These are phyloP conservation scores for Stylosanthes scabra DNA, from an alignment of 331 rosid genomes.

Conservation along the genomic window DNA sequence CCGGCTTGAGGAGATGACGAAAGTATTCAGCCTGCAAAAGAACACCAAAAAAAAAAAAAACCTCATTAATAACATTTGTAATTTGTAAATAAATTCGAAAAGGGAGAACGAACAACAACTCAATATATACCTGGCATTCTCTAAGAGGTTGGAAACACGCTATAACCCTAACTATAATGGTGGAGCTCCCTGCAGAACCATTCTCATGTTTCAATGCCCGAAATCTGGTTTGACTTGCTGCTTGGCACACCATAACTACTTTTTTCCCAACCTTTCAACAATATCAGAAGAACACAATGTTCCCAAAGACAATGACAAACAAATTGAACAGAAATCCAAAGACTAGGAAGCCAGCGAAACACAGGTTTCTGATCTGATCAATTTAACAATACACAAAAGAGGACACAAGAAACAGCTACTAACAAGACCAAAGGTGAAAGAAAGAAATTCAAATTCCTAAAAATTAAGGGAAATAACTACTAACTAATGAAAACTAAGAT, in stretches of 20 bases:
- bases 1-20: conserved; percentile 97
- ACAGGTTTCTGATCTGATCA: conserved; percentile 7
- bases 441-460: background rate
- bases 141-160: conserved; percentile 98
- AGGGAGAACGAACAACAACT: background rate
- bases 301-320: conserved; percentile 38
- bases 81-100: background rate
- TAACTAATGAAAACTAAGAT: conserved; percentile 10
- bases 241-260: conserved; percentile 99
- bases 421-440: background rate
- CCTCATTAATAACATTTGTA: background rate
- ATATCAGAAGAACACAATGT: conserved; percentile 47
- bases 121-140: conserved; percentile 89
- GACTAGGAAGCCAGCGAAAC: conserved; percentile 30
- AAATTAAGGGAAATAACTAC: background rate
- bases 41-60: conserved; percentile 17
- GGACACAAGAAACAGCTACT: background rate
- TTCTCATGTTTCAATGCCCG: conserved; percentile 97
- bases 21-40: conserved; percentile 90
- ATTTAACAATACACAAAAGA: conserved; percentile 17
- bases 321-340: background rate
- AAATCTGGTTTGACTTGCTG: conserved; percentile 98
- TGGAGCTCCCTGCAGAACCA: conserved; percentile 87
- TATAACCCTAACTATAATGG: conserved; percentile 92
- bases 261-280: conserved; percentile 61